Base-by-base conservation (phyloP, 257 asterid genomes). In the Solanum medicagineum region DNA sequence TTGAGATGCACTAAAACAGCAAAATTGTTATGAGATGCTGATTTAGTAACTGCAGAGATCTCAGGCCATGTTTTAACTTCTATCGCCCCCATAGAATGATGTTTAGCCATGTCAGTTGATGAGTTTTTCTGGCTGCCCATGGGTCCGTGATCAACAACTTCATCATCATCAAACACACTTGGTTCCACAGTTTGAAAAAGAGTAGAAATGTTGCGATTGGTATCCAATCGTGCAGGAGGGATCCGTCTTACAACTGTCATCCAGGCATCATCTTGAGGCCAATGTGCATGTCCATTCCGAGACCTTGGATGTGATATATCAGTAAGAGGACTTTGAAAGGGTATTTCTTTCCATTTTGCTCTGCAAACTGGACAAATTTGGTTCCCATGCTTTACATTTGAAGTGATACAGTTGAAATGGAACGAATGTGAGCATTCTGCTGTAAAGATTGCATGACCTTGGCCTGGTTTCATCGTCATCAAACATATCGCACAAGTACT, bases 361-460 rank as follows among this genome's bases (percentile, higher is more conserved):
- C 98, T 87, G 90, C 99, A 97, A 80, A 95, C 87, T 1, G 98
- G 99, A 77, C 99, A 97, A 29, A 85, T 89, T 85, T 90, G 96
- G 81, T 91, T 95, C 12, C 99, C 98, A 69, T 94, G 96, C 90
- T 93, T 92, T 81, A 95, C 98, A 62, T 94, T 95, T 14, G 98
- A 92, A 26, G 98, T 86, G 29, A 97, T 94, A 75, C 99, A 95
- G 60, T 91, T 95, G 92, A 94, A 97, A 87, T 97, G 99, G 81
- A 95, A 97, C 0, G 99, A 84, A 87, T 97, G 98, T 1, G 98
- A 92, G 91, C 99, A 97, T 89, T 97, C 98, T 71, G 98, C 99
- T 15, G 98, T 95, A 90, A 94, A 95, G 83, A 97, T 97, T 19
- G 98, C 99, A 59, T 92, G 98, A 65, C 99, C 98, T 7, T 89